Base-by-base conservation (phyloP, 306 rosid genomes). In the Erythrophleum fordii region DNA sequence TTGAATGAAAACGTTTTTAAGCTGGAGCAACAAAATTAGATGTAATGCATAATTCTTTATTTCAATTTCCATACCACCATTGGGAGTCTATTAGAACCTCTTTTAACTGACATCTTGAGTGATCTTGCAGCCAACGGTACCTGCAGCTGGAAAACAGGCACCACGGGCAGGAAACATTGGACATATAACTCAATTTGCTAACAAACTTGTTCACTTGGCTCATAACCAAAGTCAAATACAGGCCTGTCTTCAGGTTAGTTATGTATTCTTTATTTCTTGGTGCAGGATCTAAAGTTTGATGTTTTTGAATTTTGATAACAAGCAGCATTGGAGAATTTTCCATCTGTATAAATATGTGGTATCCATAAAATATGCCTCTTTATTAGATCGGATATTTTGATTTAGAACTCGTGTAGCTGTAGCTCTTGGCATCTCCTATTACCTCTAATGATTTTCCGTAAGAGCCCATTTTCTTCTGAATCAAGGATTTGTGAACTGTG, bases 111-210 rank as follows among this genome's bases (percentile, higher is more conserved):
- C 70, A 1, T 31, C 49, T 81, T 68, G 60, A 67, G 73, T 88
- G 83, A 34, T 75, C 61, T 79, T 89, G 89, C 86, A 96, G 99
- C 92, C 97, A 84, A 93, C 99, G 4, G 31, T 83, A 69, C 87
- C 90, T 71, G 88, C 97, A 53, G 41, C 80, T 72, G 97, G 97
- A 25, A 92, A 87, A 80, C 86, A 11, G 73, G 87, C 91, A 11
- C 94, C 97, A 58, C 93, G 95, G 78, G 89, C 79, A 6, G 98
- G 99, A 80, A 92, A 96, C 86, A 80, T 93, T 70, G 99, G 99
- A 31, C 98, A 96, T 82, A 89, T 92, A 45, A 92, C 97, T 29
- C 88, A 92, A 56, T 81, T 92, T 79, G 87, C 89, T 79, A 96
- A 92, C 86, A 93, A 92, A 87, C 89, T 96, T 82, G 62, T 92